Base-by-base conservation (phyloP, 2,329 filamentous ascomycete species). In the Stagonosporopsis tanaceti region DNA sequence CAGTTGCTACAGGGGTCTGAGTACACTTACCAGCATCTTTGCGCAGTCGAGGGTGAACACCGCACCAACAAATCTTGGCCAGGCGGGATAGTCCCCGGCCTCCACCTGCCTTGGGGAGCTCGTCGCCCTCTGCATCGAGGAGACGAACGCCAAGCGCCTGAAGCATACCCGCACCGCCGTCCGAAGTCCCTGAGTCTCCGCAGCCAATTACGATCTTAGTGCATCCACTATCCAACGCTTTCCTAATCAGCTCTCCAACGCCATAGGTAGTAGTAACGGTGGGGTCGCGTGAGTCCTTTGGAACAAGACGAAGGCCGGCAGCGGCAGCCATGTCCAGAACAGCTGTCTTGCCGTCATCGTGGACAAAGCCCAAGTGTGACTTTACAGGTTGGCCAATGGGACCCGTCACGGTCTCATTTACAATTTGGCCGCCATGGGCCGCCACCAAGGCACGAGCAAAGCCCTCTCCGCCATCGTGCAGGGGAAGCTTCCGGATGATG, bases 301-400 rank as follows among this genome's bases (percentile, higher is more conserved):
- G 82, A 1, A 84, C 81, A 7, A 85, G 71, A 47, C 81, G 79
- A 6, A 85, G 72, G 1, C 82, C 82, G 22, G 82, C 82, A 0
- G 81, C 82, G 5, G 82, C 81, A 5, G 82, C 82, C 79, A 84
- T 84, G 55, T 84, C 82, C 12, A 84, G 69, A 6, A 84, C 79
- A 3, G 80, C 82, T 6, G 80, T 52, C 17, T 45, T 83, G 45
- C 69, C 46, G 47, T 68, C 52, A 59, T 71, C 50, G 22, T 72
- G 60, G 9, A 83, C 68, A 34, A 84, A 75, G 7, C 82, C 82
- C 56, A 81, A 81, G 64, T 79, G 79, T 5, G 82, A 83, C 3
- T 71, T 39, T 24, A 84, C 69, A 0, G 70, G 73, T 1, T 70
- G 40, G 1, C 79, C 77, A 4, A 81, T 72, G 0, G 82, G 82